Evolutionary conservation across 2,329 filamentous ascomycete species (phyloP), one percentile per base, ranked within the genome.

Genomic region (Chaetomium olivaceum): DNA sequence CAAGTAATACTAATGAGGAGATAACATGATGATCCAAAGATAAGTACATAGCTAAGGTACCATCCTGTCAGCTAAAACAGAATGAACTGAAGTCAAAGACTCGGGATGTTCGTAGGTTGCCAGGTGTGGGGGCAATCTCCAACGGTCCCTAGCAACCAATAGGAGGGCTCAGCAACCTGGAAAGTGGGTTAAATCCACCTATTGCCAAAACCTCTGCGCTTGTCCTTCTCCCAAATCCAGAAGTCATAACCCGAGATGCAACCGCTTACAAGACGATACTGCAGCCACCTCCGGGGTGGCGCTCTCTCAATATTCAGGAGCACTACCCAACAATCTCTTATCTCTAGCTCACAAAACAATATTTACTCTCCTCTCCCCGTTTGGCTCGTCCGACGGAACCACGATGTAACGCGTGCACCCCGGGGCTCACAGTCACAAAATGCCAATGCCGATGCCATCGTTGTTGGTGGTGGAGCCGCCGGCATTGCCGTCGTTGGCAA

Each of bases 401-500:
- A 58, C 12, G 9, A 51, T 55, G 50, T 14, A 23, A 7, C 48
- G 12, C 0, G n/a, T 48, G 46, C 46, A 23, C n/a, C 19, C 43
- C 7, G 6, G n/a, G 27, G 27, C 6, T 3, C 3, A 29, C 6
- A 8, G 3, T 52, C 61, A 21, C 25, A n/a, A 11, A 54, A 27
- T 19, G 62, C 61, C 59, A 54, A 27, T 14, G 62, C 61, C 59
- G 46, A 33, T 21, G 66, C 68, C 51, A 56, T 71, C 23, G 70
- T 71, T 19, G 61, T 71, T 27, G 70, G 70, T 36, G 69, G 25
- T 14, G 70, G 70, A 3, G 68, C 70, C 6, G 70, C 70, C 21
- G 70, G 70, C 21, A 69, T 71, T 14, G 69, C 69, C 23, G 67
- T 54, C 14, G 70, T 71, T 46, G 70, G 69, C 11, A 69, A 68